A percentile compares a stretch with the other conserved stretches of the same genome.
phyloP scores from a whole-genome alignment of 2,329 filamentous ascomycete genomes.

The Aspergillus versicolor region DNA sequence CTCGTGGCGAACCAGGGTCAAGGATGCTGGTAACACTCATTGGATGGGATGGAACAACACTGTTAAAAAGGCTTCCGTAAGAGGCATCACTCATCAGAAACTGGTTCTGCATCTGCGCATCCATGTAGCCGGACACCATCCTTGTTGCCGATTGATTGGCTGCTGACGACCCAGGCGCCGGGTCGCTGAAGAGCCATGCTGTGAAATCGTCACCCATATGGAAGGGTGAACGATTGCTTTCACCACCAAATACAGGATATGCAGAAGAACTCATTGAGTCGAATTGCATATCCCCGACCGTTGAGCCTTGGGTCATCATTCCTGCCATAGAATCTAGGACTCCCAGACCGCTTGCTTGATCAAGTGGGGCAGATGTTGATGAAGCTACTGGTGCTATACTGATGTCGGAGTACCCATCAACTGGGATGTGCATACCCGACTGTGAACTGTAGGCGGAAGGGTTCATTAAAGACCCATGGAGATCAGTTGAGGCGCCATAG shows the following conservation, averaged over 20 bases:
- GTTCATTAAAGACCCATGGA: slow-evolving; percentile 20
- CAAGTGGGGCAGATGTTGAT: slow-evolving; percentile 26
- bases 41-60: slow-evolving; percentile 64
- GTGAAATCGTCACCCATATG: slow-evolving; percentile 86
- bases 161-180: slow-evolving; percentile 55
- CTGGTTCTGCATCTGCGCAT: slow-evolving; percentile 49
- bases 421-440: slow-evolving; percentile 16
- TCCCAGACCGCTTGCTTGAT: slow-evolving; percentile 26
- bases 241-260: slow-evolving; percentile 83
- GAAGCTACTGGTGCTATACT: slow-evolving; percentile 19
- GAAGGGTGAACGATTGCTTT: slow-evolving; percentile 84
- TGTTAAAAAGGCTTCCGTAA: slow-evolving; percentile 49
- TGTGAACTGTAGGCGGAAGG: slow-evolving; percentile 19
- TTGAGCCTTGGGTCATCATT: slow-evolving; percentile 25
- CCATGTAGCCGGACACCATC: slow-evolving; percentile 42
- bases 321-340: slow-evolving; percentile 25
- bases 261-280: slow-evolving; percentile 46
- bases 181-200: slow-evolving; percentile 77
- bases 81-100: slow-evolving; percentile 52
- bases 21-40: slow-evolving; percentile 88
- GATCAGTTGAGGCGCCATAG: slow-evolving; percentile 21
- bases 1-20: slow-evolving; percentile 76
- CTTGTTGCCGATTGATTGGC: slow-evolving; percentile 44
- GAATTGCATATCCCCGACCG: slow-evolving; percentile 28
- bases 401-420: slow-evolving; percentile 21